Conservation (phyloP, 495 filamentous ascomycete species). For the Pseudoneurospora amorphoporcata region DNA sequence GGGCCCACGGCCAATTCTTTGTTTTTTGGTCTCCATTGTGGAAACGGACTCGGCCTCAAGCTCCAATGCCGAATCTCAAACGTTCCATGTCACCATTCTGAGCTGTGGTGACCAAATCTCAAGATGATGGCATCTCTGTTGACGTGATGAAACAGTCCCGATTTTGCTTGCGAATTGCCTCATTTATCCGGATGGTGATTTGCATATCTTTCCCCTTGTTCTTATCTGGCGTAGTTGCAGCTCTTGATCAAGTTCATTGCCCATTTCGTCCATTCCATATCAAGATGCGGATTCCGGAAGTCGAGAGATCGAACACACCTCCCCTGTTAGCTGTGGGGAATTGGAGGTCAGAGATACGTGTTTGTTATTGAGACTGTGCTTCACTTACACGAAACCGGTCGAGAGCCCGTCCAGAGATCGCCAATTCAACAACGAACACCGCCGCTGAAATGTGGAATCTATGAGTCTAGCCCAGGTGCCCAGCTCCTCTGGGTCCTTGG, state of each 20-base stretch:
- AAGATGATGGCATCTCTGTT: background rate
- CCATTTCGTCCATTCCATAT: background rate
- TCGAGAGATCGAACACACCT: background rate
- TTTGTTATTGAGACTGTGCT: background rate
- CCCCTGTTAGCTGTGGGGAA: background rate
- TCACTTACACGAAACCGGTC: background rate
- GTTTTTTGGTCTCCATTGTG: background rate
- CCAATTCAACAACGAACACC: background rate
- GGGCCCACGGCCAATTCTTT: constrained; percentile 3
- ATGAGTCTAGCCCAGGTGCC: background rate
- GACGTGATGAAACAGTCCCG: background rate
- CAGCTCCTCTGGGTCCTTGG: background rate
- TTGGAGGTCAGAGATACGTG: background rate
- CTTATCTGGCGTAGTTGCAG: background rate
- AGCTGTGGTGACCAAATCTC: background rate
- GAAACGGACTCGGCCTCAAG: background rate
- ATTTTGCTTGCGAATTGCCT: background rate
- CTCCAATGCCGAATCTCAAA: background rate
- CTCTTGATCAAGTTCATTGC: background rate
- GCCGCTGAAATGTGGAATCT: background rate
- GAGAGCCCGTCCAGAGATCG: background rate
- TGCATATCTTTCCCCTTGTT: background rate
- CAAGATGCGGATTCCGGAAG: background rate
- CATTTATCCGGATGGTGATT: constrained; percentile 12
- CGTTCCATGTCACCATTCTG: background rate